phyloP scores from a whole-genome alignment of 148 eudicot species.

The Rhododendron kiyosumense region DNA sequence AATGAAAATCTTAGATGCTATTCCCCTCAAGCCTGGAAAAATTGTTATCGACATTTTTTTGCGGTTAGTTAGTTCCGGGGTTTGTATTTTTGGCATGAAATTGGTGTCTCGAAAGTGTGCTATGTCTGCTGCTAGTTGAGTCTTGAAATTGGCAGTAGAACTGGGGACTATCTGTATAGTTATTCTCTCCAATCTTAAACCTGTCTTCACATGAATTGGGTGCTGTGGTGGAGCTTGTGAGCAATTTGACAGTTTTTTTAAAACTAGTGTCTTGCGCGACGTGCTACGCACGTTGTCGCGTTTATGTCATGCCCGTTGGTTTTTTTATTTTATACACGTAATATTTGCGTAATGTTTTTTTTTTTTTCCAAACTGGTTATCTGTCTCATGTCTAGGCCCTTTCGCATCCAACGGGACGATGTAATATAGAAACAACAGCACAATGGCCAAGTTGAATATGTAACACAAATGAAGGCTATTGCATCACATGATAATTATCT shows the following conservation, averaged over 20 bases:
- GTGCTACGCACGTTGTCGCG: too few relatives aligned
- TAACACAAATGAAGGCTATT: too few relatives aligned
- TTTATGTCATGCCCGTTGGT: too few relatives aligned
- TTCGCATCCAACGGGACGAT: too few relatives aligned
- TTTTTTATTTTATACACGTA: too few relatives aligned
- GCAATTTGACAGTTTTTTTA: not conserved
- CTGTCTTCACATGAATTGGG: not conserved
- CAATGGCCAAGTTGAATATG: too few relatives aligned
- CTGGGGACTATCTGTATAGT: not conserved
- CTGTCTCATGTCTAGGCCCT: too few relatives aligned
- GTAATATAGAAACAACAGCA: too few relatives aligned
- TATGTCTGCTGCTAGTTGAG: not conserved
- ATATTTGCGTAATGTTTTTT: too few relatives aligned
- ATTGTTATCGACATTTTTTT: not conserved
- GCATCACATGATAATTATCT: too few relatives aligned
- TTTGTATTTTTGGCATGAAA: not conserved
- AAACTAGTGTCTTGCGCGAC: too few relatives aligned
- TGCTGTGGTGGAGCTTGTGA: not conserved
- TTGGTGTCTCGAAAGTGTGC: not conserved
- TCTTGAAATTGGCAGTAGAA: not conserved
- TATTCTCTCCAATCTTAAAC: not conserved
- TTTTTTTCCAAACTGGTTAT: too few relatives aligned
- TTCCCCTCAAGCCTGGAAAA: not conserved
- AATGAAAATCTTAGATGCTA: not conserved
- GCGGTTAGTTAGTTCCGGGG: not conserved